Percentiles rank a stretch among this genome's conserved stretches.
Evolutionary conservation across 2,329 filamentous ascomycete species (phyloP).

Genomic region (Rutstroemia sp.): DNA sequence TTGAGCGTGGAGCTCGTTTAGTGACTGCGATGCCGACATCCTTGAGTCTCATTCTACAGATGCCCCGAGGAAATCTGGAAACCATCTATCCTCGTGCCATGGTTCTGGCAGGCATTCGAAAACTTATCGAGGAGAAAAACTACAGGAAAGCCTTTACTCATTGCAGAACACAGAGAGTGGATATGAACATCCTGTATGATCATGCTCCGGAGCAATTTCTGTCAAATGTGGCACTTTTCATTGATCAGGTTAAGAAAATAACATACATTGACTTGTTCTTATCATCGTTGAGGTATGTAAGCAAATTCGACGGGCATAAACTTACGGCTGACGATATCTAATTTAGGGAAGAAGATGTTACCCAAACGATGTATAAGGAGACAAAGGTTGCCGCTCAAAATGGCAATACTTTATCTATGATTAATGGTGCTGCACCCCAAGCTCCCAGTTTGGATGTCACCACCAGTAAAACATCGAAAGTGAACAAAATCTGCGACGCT

Average conservation of each 20-base stretch:
- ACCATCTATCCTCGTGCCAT: conserved; percentile 90
- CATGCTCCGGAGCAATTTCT: conserved; percentile 85
- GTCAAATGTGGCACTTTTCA: conserved; percentile 63
- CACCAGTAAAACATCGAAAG: conserved; percentile 45
- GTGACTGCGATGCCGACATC: conserved; percentile 84
- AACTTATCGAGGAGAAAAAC: conserved; percentile 69
- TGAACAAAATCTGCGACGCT: conserved; percentile 83
- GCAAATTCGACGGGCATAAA: neutral
- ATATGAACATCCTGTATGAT: conserved; percentile 96
- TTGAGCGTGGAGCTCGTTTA: conserved; percentile 81
- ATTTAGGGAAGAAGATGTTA: conserved; percentile 77
- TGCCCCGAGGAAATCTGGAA: conserved; percentile 92
- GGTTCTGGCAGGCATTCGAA: conserved; percentile 82
- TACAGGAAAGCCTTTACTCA: conserved; percentile 80
- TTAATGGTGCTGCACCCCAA: conserved; percentile 7
- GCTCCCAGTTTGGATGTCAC: conserved; percentile 13
- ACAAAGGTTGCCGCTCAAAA: conserved; percentile 47
- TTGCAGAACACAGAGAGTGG: conserved; percentile 87
- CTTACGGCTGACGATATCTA: conserved; percentile 21
- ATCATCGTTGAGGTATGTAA: conserved; percentile 67
- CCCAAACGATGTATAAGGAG: conserved; percentile 87
- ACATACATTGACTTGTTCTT: conserved; percentile 86
- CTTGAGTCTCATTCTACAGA: conserved; percentile 82
- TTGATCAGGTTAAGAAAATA: conserved; percentile 75
- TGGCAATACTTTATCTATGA: conserved; percentile 25